A percentile compares a stretch with the other conserved stretches of the same genome.
phyloP scores from a whole-genome alignment of 2,329 filamentous ascomycete genomes.

The Talaromyces marneffei region DNA sequence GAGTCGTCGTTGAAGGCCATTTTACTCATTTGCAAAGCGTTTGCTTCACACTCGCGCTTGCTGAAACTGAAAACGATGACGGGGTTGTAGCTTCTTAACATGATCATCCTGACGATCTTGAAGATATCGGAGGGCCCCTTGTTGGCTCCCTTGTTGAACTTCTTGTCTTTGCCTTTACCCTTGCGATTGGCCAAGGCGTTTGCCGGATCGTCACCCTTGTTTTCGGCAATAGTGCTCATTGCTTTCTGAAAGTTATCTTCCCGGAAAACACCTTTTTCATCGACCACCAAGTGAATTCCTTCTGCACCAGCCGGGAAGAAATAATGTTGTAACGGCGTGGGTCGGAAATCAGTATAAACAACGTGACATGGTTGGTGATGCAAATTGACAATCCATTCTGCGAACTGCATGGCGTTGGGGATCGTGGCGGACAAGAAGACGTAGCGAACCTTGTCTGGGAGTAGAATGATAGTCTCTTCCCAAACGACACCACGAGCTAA shows the following conservation, averaged over 20 bases:
- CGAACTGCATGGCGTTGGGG: slow-evolving; percentile 97
- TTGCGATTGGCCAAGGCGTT: slow-evolving; percentile 75
- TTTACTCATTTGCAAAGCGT: slow-evolving; percentile 78
- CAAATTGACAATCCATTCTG: slow-evolving; percentile 98
- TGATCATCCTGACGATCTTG: slow-evolving; percentile 98
- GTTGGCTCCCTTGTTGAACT: slow-evolving; percentile 76
- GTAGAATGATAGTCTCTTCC: slow-evolving; percentile 97
- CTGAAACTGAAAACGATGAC: slow-evolving; percentile 99
- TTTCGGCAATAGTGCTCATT: slow-evolving; percentile 83
- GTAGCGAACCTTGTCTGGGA: slow-evolving; percentile 97
- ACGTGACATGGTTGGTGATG: slow-evolving; percentile 97
- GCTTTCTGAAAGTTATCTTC: slow-evolving; percentile 97
- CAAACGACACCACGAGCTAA: slow-evolving; percentile 83
- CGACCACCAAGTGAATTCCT: slow-evolving; percentile 88
- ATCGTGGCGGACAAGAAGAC: slow-evolving; percentile 98
- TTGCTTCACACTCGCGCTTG: slow-evolving; percentile 90
- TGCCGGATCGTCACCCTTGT: slow-evolving; percentile 75
- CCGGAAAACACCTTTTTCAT: slow-evolving; percentile 92
- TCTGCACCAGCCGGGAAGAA: slow-evolving; percentile 91
- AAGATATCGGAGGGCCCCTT: slow-evolving; percentile 75
- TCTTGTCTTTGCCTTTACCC: slow-evolving; percentile 88
- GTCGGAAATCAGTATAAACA: slow-evolving; percentile 96
- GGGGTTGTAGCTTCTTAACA: slow-evolving; percentile 93
- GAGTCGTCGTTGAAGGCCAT: slow-evolving; percentile 94
- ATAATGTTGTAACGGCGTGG: slow-evolving; percentile 94